Evolutionary conservation across 768 basidiomycete genomes (phyloP), one percentile per base, ranked within the genome.

Genomic region (Auriscalpium orientale): DNA sequence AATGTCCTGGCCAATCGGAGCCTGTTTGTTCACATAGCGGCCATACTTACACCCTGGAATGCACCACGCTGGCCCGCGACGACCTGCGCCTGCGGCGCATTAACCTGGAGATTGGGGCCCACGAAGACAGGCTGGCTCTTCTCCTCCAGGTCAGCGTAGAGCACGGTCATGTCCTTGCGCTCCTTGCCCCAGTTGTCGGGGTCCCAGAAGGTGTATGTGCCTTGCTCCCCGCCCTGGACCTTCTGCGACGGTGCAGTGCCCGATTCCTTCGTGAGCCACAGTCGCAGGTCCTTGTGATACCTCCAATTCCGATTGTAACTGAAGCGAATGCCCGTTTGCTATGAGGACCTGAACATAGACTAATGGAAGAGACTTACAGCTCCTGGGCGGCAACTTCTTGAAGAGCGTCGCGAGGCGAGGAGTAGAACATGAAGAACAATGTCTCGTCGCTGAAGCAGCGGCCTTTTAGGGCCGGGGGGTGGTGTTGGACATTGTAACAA

Each of bases 361-460:
- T 50, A 61, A 62, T 57, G 34, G 48, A 58, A 60, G 49, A 60
- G n/a, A 82, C 87, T 71, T 71, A 94, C 91, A 97, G 75, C 74
- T 95, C 94, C 68, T 91, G 87, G 48, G 91, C 90, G 8, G 94
- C 94, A 43, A 91, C 81, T 71, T 97, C 93, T 70, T 97, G 94
- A 55, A 94, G 72, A 45, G 87, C 84, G 73, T 97, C 94, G 65
- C 89, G 76, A 59, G 94, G 91, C 72, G 83, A 84, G 57, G 90
- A 85, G 74, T 95, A 97, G 77, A 97, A 97, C 82, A 94, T 92
- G 78, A 90, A 94, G 71, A 97, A 95, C 20, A 97, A 74, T 20
- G 94, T 95, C 71, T 97, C 94, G 68, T 95, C 94, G 68, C 87
- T 87, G 69, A 97, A 54, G 85, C 81, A 2, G 79, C 78, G 18